Evolutionary conservation across 139 green algal species (phyloP), one percentile per base, ranked within the genome.

Genomic region (Chlorella ohadii): DNA sequence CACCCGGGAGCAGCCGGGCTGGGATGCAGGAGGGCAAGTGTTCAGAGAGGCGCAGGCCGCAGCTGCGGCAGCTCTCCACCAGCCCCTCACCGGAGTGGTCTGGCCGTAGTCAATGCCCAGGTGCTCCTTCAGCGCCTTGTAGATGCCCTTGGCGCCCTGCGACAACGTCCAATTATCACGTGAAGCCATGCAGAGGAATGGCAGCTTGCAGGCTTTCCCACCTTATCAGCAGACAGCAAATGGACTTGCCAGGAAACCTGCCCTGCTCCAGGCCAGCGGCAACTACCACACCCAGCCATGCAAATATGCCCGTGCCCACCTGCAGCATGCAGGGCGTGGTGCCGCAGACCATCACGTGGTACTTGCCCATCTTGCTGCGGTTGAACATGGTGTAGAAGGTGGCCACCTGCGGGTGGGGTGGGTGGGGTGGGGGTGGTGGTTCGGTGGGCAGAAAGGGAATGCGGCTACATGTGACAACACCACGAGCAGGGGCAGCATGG

Each of bases 381-480:
- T 99, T 99, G 93, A 99, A 99, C 97, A 99, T 99, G 78, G 96
- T 98, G 93, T 99, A 99, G 82, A 99, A 99, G 22, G 97, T 99
- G 33, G 97, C 97, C 38, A 99, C 76, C 76, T 82, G 76, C 55
- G 51, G n/a, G n/a, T 5, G 38, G 56, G 44, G 94, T 19, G 23
- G 13, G 23, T 2, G 16, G 71, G 22, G 28, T 1, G 41, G 71
- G 41, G 17, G 28, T 17, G 2, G 70, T n/a, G n/a, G n/a, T n/a
- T n/a, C n/a, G n/a, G n/a, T n/a, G n/a, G n/a, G n/a, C n/a, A n/a
- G n/a, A n/a, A n/a, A n/a, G n/a, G n/a, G n/a, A n/a, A n/a, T n/a
- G n/a, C n/a, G n/a, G n/a, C n/a, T n/a, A n/a, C n/a, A n/a, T n/a
- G n/a, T n/a, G n/a, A n/a, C n/a, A n/a, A n/a, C n/a, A n/a, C n/a